phyloP scores from a whole-genome alignment of 495 filamentous ascomycete species.

The Xylaria curta region DNA sequence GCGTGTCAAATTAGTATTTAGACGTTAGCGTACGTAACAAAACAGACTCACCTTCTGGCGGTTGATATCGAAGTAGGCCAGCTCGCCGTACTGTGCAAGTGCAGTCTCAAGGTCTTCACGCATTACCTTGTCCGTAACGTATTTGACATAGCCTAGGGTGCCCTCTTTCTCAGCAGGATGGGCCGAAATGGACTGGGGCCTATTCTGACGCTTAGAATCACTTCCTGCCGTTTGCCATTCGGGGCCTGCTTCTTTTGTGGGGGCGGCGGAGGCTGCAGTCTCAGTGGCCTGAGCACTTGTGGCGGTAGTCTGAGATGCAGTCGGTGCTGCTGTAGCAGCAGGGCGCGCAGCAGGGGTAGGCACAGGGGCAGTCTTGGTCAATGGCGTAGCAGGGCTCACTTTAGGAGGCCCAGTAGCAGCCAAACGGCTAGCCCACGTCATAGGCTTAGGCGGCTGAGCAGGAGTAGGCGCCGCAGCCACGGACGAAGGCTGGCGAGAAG shows the following conservation, averaged over 20 bases:
- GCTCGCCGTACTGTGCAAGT: conserved; percentile 74
- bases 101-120: conserved; percentile 67
- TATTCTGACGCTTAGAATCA: conserved; percentile 80
- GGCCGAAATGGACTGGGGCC: conserved; percentile 60
- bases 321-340: conserved; percentile 34
- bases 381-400: conserved; percentile 51
- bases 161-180: conserved; percentile 66
- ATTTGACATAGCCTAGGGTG: conserved; percentile 87
- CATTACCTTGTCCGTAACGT: conserved; percentile 84
- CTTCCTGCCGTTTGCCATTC: conserved; percentile 85
- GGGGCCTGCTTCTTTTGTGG: conserved; percentile 55
- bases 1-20: conserved; percentile 26
- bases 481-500: conserved; percentile 48
- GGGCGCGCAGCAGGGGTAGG: conserved; percentile 46
- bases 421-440: conserved; percentile 90
- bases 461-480: conserved; percentile 42
- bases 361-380: conserved; percentile 52
- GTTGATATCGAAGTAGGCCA: conserved; percentile 88
- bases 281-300: conserved; percentile 31
- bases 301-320: conserved; percentile 41
- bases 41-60: conserved; percentile 75
- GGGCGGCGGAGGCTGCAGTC: conserved; percentile 27
- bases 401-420: conserved; percentile 50
- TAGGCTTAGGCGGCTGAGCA: conserved; percentile 61
- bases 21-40: conserved; percentile 15